Base-by-base conservation (phyloP, 2,329 filamentous ascomycete genomes). In the Sporothrix brasiliensis region DNA sequence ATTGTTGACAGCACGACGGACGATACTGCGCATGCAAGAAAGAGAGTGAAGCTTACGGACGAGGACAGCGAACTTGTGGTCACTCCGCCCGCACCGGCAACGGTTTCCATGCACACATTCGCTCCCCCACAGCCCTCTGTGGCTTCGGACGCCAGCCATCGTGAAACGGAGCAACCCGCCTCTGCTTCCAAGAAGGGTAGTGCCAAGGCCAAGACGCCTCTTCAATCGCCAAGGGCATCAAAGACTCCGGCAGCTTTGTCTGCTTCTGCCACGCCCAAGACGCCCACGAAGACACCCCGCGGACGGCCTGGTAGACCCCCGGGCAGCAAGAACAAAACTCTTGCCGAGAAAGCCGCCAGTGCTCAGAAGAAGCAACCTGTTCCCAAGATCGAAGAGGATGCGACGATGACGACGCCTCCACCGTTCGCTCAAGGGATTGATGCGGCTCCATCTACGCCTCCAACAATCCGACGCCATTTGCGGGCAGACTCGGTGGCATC, bases 11-110 rank as follows among this genome's bases (percentile, higher is more conserved):
- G 21, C 39, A 44, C 39, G 52, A 66, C 49, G 39, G 61, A 44
- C 44, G 52, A 21, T 39, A 16, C 19, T 19, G 53, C 7, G 14
- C 79, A 78, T 68, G 80, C 77, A 53, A 73, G 77, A 58, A 83
- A 82, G 75, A 80, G 77, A 74, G 75, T 76, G 73, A 82, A 80
- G 73, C 77, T 76, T 24, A 75, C 75, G n/a, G 66, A 54, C 50
- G n/a, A 39, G 9, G 70, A 60, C 6, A 60, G 24, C 6, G 68
- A 68, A n/a, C 56, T 24, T 9, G 41, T 47, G 58, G 19, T n/a
- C 2, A 7, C 58, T 10, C 39, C 11, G 39, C 21, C 58, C 16
- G n/a, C 13, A 9, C n/a, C 58, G 19, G 58, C 39, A 21, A 9
- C 39, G 7, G 34, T 47, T 21, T 53, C 34, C 2, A 27, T 54